Evolutionary conservation across 371 early-diverging fungal genomes (phyloP).

Genomic region (Rhizopus sp.): DNA sequence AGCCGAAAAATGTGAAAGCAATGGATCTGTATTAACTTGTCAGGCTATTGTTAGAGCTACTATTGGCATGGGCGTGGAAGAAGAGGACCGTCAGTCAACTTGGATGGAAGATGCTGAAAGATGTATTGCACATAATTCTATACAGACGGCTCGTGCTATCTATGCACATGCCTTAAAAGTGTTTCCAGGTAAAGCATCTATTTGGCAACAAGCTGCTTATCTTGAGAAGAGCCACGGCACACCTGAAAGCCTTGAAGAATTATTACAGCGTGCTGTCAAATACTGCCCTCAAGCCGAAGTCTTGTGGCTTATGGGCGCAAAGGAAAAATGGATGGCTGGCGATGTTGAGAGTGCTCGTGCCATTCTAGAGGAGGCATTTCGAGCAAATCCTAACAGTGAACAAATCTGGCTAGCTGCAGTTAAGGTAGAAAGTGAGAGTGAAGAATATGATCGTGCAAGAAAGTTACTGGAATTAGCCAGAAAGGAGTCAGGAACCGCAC

Average conservation of each 20-base stretch:
- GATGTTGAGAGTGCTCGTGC: conserved; percentile 87
- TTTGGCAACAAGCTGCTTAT: conserved; percentile 90
- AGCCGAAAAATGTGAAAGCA: conserved; percentile 84
- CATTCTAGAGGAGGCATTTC: conserved; percentile 86
- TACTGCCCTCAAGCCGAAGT: conserved; percentile 93
- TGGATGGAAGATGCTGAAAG: conserved; percentile 94
- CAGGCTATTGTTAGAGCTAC: conserved; percentile 86
- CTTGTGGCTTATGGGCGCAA: conserved; percentile 96
- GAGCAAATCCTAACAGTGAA: conserved; percentile 90
- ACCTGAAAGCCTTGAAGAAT: conserved; percentile 71
- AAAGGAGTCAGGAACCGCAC: conserved; percentile 65
- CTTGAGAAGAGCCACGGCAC: conserved; percentile 90
- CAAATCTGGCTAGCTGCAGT: conserved; percentile 95
- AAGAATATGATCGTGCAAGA: conserved; percentile 82
- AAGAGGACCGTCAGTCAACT: conserved; percentile 76
- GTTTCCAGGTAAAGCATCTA: conserved; percentile 77
- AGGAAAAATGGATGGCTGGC: conserved; percentile 90
- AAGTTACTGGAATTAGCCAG: conserved; percentile 78
- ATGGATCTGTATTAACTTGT: conserved; percentile 77
- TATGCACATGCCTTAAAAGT: conserved; percentile 81
- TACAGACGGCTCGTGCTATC: conserved; percentile 88
- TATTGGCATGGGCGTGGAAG: conserved; percentile 79
- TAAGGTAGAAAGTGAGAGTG: conserved; percentile 90
- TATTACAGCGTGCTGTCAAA: conserved; percentile 84
- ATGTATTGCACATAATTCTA: conserved; percentile 61